Evolutionary conservation across 371 early-diverging fungal genomes (phyloP), one percentile per base, ranked within the genome.

Genomic region (Mucor irregularis): DNA sequence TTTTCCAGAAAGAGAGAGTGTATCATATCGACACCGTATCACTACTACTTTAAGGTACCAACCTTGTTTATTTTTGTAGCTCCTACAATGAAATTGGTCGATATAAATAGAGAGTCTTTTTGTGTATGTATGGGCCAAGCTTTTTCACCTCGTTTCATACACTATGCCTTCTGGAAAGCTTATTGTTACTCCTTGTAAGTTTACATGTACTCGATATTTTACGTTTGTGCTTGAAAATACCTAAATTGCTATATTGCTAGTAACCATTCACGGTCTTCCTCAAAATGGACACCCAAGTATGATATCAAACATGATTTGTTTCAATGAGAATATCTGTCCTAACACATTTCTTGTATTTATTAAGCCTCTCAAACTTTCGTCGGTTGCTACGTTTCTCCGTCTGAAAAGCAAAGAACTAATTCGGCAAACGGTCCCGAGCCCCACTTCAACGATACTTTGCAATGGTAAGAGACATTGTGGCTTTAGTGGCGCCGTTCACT

Each of bases 381-480:
- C 28, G 71, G 74, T 5, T 73, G 65, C 22, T 76, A 62, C 30
- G 56, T 76, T 49, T 62, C 56, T 28, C 64, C 65, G 19, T 46
- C 54, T 31, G 66, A 76, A 21, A 73, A 76, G 63, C 71, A 76
- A n/a, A 64, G 74, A 25, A 76, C 77, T 4, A 62, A 54, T 14
- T 60, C 68, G 30, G 66, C 56, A 17, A 38, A 46, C 16, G 77
- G 74, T 4, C 62, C 71, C 42, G 69, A 73, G 26, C 74, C 74
- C 17, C 64, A 68, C 13, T 76, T 62, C 49, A 61, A 69, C 28
- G 66, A 76, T 11, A 64, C 62, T 5, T 49, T 76, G 14, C 33
- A 39, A 6, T 61, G 57, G 77, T 73, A 71, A 61, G 49, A 35
- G 14, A 35, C 7, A 35, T 3, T 13, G 34, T n/a, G 34, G 3